These are phyloP conservation scores for Diaporthe velutina DNA, from an alignment of 2,329 filamentous ascomycete genomes.

Conservation along the genomic window DNA sequence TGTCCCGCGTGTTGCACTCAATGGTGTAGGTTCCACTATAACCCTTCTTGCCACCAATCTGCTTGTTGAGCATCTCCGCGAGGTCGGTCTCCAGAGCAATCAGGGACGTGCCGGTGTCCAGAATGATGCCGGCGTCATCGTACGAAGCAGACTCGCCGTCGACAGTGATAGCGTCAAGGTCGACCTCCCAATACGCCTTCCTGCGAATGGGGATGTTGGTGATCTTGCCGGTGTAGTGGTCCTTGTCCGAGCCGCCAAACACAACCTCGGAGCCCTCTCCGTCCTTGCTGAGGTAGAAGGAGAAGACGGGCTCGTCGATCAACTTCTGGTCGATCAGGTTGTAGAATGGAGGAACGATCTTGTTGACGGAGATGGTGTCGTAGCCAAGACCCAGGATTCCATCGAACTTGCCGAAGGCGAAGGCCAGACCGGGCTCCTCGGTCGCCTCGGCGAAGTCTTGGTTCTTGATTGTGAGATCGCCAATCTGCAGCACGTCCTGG, in stretches of 20 bases:
- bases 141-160: constrained; percentile 89
- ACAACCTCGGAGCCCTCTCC: constrained; percentile 85
- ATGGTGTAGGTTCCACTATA: constrained; percentile 97
- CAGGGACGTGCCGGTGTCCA: constrained; percentile 98
- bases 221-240: constrained; percentile 86
- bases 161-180: constrained; percentile 91
- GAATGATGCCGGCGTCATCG: constrained; percentile 94
- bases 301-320: constrained; percentile 92
- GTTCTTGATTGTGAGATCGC: constrained; percentile 87
- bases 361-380: constrained; percentile 97
- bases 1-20: constrained; percentile 86
- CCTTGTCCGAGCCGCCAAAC: constrained; percentile 89
- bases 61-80: constrained; percentile 95
- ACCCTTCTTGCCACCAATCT: constrained; percentile 98
- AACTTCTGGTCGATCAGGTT: constrained; percentile 92
- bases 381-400: constrained; percentile 96
- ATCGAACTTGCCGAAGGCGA: constrained; percentile 97
- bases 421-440: constrained; percentile 93
- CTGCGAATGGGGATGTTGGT: constrained; percentile 94
- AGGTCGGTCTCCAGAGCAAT: constrained; percentile 93
- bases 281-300: constrained; percentile 92
- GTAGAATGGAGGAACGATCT: constrained; percentile 95
- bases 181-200: constrained; percentile 99
- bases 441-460: constrained; percentile 98
- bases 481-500: constrained; percentile 86